phyloP scores from a whole-genome alignment of 192 early-diverging fungal genomes.

The Glomus cerebriforme region DNA sequence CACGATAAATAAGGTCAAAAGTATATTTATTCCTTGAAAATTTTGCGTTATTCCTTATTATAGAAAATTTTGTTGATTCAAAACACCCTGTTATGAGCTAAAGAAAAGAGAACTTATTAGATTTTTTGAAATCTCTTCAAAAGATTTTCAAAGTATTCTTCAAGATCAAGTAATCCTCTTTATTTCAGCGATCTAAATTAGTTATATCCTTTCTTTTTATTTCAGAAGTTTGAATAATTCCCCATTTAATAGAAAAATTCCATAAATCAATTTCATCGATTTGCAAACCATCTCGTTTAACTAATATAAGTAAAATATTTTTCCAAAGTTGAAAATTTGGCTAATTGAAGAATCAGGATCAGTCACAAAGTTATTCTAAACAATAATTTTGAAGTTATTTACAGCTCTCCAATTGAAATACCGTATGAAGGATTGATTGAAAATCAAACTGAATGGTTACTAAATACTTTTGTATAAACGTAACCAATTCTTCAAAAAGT shows the following conservation, averaged over 20 bases:
- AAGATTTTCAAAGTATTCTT: conserved; percentile 1
- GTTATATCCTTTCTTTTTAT: neutral
- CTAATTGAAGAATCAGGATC: neutral
- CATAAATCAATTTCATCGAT: conserved; percentile 25
- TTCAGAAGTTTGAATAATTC: neutral
- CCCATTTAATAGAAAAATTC: conserved; percentile 21
- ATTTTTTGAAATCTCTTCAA: too few species aligned
- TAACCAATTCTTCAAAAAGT: conserved; percentile 14
- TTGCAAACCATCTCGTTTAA: neutral
- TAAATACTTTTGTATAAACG: neutral
- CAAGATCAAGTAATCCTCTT: neutral
- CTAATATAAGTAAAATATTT: conserved; percentile 4
- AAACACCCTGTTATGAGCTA: too few species aligned
- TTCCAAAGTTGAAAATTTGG: conserved; percentile 8
- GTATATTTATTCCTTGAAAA: neutral
- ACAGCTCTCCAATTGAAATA: neutral
- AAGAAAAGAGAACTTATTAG: too few species aligned
- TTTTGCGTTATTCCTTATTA: too few species aligned
- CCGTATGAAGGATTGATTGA: conserved; percentile 15
- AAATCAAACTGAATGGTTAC: too few species aligned
- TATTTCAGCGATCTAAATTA: neutral
- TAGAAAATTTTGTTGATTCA: too few species aligned
- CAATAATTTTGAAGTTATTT: conserved; percentile 15
- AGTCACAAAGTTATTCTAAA: neutral
- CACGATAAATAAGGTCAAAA: conserved; percentile 16